Percentiles rank a stretch among this genome's conserved stretches.
phyloP scores from a whole-genome alignment of 2,329 filamentous ascomycete genomes.

The Xylaria sp. region DNA sequence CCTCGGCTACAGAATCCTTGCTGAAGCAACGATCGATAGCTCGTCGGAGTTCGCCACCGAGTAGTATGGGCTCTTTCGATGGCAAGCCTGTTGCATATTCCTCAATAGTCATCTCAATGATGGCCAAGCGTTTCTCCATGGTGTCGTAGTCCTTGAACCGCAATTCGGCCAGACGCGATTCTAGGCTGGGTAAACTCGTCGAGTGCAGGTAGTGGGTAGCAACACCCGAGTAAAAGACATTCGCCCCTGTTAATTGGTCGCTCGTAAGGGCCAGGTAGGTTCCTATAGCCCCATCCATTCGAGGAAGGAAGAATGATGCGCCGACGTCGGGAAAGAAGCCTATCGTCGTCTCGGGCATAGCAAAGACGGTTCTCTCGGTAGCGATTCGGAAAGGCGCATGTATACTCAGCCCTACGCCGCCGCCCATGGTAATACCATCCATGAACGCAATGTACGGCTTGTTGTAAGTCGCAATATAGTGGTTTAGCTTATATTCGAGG shows the following conservation, averaged over 20 bases:
- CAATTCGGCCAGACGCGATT: slow-evolving; percentile 87
- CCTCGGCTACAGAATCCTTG: slow-evolving; percentile 72
- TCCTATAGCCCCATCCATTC: slow-evolving; percentile 85
- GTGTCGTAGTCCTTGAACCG: slow-evolving; percentile 82
- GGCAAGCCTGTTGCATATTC: slow-evolving; percentile 91
- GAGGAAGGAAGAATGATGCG: slow-evolving; percentile 92
- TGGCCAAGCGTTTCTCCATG: slow-evolving; percentile 69
- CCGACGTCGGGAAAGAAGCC: slow-evolving; percentile 99
- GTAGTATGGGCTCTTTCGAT: slow-evolving; percentile 72
- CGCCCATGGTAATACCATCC: slow-evolving; percentile 98
- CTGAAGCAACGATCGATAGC: slow-evolving; percentile 88
- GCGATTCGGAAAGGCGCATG: slow-evolving; percentile 97
- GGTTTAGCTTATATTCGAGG: slow-evolving; percentile 95
- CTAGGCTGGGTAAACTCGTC: slow-evolving; percentile 81
- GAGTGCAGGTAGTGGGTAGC: slow-evolving; percentile 98
- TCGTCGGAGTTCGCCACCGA: slow-evolving; percentile 76
- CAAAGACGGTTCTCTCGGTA: slow-evolving; percentile 93
- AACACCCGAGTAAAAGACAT: slow-evolving; percentile 89
- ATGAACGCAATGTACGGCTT: slow-evolving; percentile 97
- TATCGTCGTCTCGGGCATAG: slow-evolving; percentile 98
- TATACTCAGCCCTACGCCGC: slow-evolving; percentile 91
- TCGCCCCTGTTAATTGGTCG: slow-evolving; percentile 80
- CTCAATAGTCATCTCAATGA: slow-evolving; percentile 88
- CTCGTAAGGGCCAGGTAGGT: slow-evolving; percentile 95
- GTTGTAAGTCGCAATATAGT: slow-evolving; percentile 90